A percentile compares a stretch with the other conserved stretches of the same genome.
These are phyloP conservation scores for Groenewaldozyma auringiensis DNA, from an alignment of 1,139 yeast genomes.

Conservation along the genomic window DNA sequence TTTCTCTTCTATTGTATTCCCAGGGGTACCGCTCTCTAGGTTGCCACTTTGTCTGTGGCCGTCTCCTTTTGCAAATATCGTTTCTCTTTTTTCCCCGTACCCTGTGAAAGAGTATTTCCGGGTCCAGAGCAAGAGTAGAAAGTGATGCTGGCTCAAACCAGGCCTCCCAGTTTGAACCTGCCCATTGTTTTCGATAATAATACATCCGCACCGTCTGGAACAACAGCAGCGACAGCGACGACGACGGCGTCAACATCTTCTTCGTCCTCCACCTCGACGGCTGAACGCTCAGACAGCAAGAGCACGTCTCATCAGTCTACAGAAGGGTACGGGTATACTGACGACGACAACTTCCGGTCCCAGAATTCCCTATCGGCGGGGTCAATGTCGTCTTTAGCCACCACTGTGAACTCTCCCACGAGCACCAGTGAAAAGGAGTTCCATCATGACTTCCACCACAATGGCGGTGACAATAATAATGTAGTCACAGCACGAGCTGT, in stretches of 20 bases:
- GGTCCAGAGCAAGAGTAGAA: no score
- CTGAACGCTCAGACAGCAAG: neutral
- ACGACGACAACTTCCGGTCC: conserved; percentile 14
- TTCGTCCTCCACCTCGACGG: neutral
- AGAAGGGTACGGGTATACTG: conserved; percentile 5
- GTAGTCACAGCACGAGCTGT: neutral
- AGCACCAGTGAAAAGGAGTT: neutral
- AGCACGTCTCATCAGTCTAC: neutral
- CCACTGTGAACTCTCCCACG: conserved; percentile 14
- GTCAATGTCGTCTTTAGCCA: conserved; percentile 17
- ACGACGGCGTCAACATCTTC: no score
- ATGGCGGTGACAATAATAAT: neutral
- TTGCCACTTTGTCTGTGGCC: no score
- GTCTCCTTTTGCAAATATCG: neutral
- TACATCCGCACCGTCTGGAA: no score
- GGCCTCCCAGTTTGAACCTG: neutral
- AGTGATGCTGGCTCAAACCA: conserved; percentile 1
- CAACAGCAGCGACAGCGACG: no score
- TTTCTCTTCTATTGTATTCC: no score
- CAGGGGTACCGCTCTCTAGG: no score
- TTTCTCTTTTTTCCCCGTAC: neutral
- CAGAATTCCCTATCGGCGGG: conserved; percentile 13
- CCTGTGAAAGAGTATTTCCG: neutral
- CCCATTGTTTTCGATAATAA: neutral
- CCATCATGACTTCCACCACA: neutral